Base-by-base conservation (phyloP, 2,329 filamentous ascomycete genomes). In the Sclerotinia borealis region DNA sequence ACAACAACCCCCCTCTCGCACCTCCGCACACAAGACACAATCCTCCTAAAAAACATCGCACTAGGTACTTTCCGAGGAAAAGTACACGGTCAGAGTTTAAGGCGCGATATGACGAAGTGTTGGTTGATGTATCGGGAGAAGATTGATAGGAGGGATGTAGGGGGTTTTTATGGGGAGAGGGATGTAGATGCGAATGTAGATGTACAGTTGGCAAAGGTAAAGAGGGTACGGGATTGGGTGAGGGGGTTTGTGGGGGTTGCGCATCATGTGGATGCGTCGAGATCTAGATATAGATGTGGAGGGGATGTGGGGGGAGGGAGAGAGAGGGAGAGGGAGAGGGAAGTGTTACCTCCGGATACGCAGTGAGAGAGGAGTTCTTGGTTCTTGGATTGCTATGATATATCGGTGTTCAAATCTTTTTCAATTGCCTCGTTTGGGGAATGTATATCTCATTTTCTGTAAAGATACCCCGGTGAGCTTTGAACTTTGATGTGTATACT, bases 41-140 rank as follows among this genome's bases (percentile, higher is more conserved):
- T 98, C 6, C 80, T 96, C 17, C 73, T 96, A 64, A 86, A 87
- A 63, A 92, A 93, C 70, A 86, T 96, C 8, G 92, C 89, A 0
- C 79, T 98, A 59, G 85, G 85, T 59, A 85, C 85, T 4, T 98
- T 93, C 74, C 83, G 83, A 59, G 84, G 85, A 52, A 87, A 84
- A 69, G 93, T 97, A 0, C 92, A 95, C 70, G 93, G 93, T 0
- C 90, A 96, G 74, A 95, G 89, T 71, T 77, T 97, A 66, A 84
- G 89, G 34, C 84, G 83, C 67, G 85, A 85, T 9, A 82, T 90
- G 69, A 93, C 91, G 4, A 85, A 82, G 66, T 78, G 93, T 31
- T 81, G 87, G 66, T 76, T 96, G 49, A 76, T 96, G 22, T 85
- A 85, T 70, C 81, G 85, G 27, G 77, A 79, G 63, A 80, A 77